Percentiles rank a stretch among this genome's conserved stretches.
phyloP scores from a whole-genome alignment of 1,284 basidiomycete genomes.

The Lentinus polychrous region DNA sequence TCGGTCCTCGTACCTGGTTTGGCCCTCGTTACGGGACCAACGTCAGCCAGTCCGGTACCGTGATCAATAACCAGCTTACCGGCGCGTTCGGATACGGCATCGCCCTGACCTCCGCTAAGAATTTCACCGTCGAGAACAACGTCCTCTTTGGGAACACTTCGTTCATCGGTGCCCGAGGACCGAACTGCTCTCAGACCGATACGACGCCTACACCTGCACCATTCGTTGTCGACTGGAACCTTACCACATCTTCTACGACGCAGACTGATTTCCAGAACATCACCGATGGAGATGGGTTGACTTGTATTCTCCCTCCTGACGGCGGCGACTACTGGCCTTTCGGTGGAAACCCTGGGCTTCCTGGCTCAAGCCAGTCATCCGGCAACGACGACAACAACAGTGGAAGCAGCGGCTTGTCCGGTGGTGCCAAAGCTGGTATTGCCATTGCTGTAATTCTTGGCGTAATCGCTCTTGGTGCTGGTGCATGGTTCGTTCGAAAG shows the following conservation, averaged over 20 bases:
- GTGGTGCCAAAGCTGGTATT: conserved; percentile 41
- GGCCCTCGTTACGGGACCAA: conserved; percentile 54
- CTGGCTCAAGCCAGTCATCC: conserved; percentile 10
- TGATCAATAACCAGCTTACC: conserved; percentile 59
- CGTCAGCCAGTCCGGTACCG: conserved; percentile 51
- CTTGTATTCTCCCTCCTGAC: conserved; percentile 58
- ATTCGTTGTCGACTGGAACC: conserved; percentile 50
- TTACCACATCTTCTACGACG: conserved; percentile 32
- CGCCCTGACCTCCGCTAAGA: conserved; percentile 54
- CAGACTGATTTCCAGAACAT: conserved; percentile 50
- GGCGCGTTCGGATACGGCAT: conserved; percentile 72
- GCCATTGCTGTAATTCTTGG: conserved; percentile 47
- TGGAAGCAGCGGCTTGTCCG: conserved; percentile 18
- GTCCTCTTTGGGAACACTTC: conserved; percentile 62
- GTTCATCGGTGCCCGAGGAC: conserved; percentile 68
- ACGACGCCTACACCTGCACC: conserved; percentile 45
- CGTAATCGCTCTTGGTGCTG: conserved; percentile 33
- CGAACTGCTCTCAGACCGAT: conserved; percentile 56
- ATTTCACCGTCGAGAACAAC: conserved; percentile 67
- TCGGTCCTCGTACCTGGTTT: conserved; percentile 79
- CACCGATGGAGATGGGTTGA: conserved; percentile 48
- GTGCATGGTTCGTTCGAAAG: conserved; percentile 44
- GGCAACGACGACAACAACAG: background rate
- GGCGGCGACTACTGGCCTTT: conserved; percentile 72
- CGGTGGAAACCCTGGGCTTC: conserved; percentile 41